Percentiles rank a stretch among this genome's conserved stretches.
Evolutionary conservation across 2,329 filamentous ascomycete genomes (phyloP).

Genomic region (Cadophora luteo-olivacea): DNA sequence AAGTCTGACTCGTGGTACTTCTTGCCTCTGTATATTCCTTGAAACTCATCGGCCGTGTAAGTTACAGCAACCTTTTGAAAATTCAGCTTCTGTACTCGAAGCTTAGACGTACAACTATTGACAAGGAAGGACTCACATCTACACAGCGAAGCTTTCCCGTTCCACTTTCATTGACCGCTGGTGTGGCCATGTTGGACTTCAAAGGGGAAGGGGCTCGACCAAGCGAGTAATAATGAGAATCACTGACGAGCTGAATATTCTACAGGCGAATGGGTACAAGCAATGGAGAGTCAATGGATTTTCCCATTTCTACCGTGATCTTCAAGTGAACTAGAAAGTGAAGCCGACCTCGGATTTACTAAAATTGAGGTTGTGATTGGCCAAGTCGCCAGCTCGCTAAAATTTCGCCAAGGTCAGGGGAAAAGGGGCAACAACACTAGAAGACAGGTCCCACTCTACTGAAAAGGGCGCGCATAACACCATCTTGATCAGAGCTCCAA

Average conservation of each 20-base stretch:
- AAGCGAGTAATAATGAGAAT: neutral
- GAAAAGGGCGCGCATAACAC: no score
- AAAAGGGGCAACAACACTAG: neutral
- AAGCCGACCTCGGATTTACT: no score
- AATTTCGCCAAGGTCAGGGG: no score
- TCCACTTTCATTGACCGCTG: neutral
- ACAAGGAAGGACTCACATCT: neutral
- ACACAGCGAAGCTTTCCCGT: neutral
- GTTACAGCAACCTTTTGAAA: neutral
- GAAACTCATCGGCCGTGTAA: neutral
- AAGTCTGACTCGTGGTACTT: neutral
- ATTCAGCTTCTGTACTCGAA: no score
- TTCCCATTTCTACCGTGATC: no score
- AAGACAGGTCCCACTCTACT: no score
- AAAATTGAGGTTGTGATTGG: neutral
- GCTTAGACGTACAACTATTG: neutral
- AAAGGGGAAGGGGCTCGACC: no score
- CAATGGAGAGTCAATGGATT: no score
- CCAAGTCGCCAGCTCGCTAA: neutral
- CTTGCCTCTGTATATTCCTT: neutral
- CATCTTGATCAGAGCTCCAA: no score
- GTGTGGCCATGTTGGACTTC: neutral
- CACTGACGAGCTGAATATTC: no score
- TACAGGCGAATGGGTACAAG: no score
- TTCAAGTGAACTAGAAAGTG: no score